Conservation (phyloP, 495 filamentous ascomycete species). For the Tuber umbilicatum region DNA sequence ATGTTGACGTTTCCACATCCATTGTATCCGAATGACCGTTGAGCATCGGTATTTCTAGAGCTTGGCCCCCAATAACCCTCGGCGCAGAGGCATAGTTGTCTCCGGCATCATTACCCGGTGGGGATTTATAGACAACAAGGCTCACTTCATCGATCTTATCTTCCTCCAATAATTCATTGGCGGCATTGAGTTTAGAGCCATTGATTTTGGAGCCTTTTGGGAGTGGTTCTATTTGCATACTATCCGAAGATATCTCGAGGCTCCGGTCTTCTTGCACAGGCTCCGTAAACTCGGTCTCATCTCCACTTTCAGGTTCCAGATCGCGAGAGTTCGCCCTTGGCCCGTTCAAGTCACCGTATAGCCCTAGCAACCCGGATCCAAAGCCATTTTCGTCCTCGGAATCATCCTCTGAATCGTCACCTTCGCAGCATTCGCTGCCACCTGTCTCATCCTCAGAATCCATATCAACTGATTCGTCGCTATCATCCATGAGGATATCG, state of each 20-base stretch:
- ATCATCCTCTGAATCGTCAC: conserved; percentile 50
- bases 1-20: conserved; percentile 38
- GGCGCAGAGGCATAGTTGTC: neutral
- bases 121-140: conserved; percentile 1
- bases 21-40: conserved; percentile 29
- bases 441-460: conserved; percentile 55
- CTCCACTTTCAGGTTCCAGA: conserved; percentile 38
- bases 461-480: conserved; percentile 83
- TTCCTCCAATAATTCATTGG: conserved; percentile 15
- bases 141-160: conserved; percentile 10
- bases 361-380: conserved; percentile 57
- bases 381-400: conserved; percentile 48
- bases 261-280: conserved; percentile 22
- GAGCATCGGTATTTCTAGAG: conserved; percentile 10
- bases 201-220: neutral
- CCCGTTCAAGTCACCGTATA: conserved; percentile 48
- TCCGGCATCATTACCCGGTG: neutral
- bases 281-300: conserved; percentile 18
- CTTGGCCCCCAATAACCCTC: neutral
- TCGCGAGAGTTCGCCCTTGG: conserved; percentile 41
- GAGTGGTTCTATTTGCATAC: neutral
- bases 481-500: conserved; percentile 61
- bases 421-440: conserved; percentile 45
- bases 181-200: conserved; percentile 2
- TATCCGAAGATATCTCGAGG: neutral